Evolutionary conservation across 2,329 filamentous ascomycete genomes (phyloP), one percentile per base, ranked within the genome.

Genomic region (Plectosphaerella cucumerina): DNA sequence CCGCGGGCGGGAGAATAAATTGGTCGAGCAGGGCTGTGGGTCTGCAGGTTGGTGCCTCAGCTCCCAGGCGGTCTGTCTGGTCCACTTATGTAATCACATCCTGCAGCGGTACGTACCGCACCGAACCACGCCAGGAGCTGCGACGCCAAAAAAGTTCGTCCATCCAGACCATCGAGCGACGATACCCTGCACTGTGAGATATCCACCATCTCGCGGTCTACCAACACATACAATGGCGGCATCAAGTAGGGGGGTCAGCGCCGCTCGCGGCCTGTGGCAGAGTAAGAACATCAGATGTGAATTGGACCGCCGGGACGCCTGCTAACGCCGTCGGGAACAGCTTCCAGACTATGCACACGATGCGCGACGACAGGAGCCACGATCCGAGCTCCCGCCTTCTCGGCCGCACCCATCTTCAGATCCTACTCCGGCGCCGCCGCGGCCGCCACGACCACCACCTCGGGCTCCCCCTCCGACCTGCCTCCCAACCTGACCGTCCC

Each of bases 161-260:
- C 39, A 42, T 18, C 39, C 15, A 31, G 37, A 14, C 17, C 17
- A 31, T n/a, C 23, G 22, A 44, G 14, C 50, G 43, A 35, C 49
- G 50, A 50, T 43, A 33, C 39, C 37, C 23, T 47, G 55, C 44
- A 50, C 39, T 42, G 39, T 17, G 39, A 42, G 39, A 42, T 18
- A 17, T 12, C n/a, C 39, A 42, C n/a, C 10, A 42, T 41, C 39
- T 42, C 17, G 39, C 39, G 18, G 39, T 18, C 39, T 18, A 42
- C 39, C 39, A 42, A 42, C 39, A 42, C 12, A 45, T 53, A 72
- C 50, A 53, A 80, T 84, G 81, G 71, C 77, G 58, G 74, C 77
- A 58, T 75, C 78, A 60, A 81, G 80, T 70, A 79, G 80, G 73
- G 79, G 81, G 57, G 66, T 75, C 58, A 72, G 68, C 62, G 73